Percentiles rank a stretch among this genome's conserved stretches.
phyloP scores from a whole-genome alignment of 495 filamentous ascomycete genomes.

The Annulohypoxylon stygium region DNA sequence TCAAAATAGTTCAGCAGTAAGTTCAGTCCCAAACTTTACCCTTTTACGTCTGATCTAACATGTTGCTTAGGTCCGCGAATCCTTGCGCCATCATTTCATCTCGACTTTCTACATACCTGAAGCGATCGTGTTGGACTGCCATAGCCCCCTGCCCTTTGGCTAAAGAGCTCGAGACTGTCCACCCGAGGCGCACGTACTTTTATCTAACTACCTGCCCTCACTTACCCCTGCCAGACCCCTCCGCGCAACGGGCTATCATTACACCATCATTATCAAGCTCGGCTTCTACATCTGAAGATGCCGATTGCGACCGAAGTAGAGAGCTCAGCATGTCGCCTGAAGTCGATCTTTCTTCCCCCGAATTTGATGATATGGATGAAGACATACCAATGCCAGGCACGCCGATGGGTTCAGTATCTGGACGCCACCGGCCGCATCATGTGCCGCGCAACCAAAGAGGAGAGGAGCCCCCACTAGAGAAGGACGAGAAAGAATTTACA shows the following conservation, averaged over 20 bases:
- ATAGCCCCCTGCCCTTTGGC: constrained; percentile 86
- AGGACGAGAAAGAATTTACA: constrained; percentile 96
- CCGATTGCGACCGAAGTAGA: constrained; percentile 76
- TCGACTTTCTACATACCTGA: constrained; percentile 87
- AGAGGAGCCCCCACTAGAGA: constrained; percentile 88
- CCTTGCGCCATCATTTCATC: constrained; percentile 95
- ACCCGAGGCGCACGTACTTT: constrained; percentile 95
- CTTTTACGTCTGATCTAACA: constrained; percentile 28
- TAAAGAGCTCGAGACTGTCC: constrained; percentile 91
- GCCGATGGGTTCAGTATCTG: constrained; percentile 70
- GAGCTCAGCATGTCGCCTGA: constrained; percentile 90
- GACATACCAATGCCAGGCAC: constrained; percentile 68
- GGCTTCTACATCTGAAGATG: constrained; percentile 74
- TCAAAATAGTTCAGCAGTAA: constrained; percentile 92
- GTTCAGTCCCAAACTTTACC: constrained; percentile 50
- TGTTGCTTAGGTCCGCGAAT: constrained; percentile 82
- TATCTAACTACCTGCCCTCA: constrained; percentile 87
- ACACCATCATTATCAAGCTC: constrained; percentile 88
- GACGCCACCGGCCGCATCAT: constrained; percentile 56
- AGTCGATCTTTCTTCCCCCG: constrained; percentile 88
- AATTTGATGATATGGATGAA: constrained; percentile 81
- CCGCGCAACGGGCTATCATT: constrained; percentile 70
- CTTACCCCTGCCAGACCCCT: constrained; percentile 83
- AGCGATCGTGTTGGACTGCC: constrained; percentile 83
- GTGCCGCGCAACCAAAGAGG: constrained; percentile 74